These are phyloP conservation scores for Kluyveromyces starmeri DNA, from an alignment of 805 yeast genomes.

Conservation along the genomic window DNA sequence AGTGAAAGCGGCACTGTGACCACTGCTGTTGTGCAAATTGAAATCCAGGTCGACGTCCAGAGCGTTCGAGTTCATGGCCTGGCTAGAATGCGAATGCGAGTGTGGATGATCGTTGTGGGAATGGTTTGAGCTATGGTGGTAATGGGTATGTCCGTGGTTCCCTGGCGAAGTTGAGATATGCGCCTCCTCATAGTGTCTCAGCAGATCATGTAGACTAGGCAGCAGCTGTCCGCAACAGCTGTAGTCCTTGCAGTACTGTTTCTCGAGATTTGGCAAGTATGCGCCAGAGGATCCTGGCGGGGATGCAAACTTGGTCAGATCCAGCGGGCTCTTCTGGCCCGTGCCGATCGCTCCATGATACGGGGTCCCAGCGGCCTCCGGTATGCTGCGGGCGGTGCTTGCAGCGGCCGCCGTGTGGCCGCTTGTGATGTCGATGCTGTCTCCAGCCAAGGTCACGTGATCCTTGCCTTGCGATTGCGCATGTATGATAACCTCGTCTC, in stretches of 20 bases:
- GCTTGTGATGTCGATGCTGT: not conserved
- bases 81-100: no score
- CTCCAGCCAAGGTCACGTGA: not conserved
- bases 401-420: not conserved
- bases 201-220: constrained; percentile 87
- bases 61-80: constrained; percentile 4
- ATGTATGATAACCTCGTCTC: constrained; percentile 78
- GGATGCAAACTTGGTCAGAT: constrained; percentile 28
- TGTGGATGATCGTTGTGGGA: not conserved
- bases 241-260: constrained; percentile 93
- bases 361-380: not conserved
- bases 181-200: constrained; percentile 93
- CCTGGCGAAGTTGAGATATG: constrained; percentile 68
- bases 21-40: not conserved
- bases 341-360: not conserved
- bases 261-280: constrained; percentile 86
- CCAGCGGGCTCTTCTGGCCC: constrained; percentile 1
- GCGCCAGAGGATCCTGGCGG: constrained; percentile 60
- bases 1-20: not conserved
- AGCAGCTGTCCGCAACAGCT: constrained; percentile 89
- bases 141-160: constrained; percentile 1
- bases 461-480: constrained; percentile 13
- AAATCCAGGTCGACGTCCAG: constrained; percentile 3
- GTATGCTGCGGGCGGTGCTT: not conserved
- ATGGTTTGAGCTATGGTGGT: not conserved